phyloP scores from a whole-genome alignment of 2,329 filamentous ascomycete genomes.

The Xylaria sp. region DNA sequence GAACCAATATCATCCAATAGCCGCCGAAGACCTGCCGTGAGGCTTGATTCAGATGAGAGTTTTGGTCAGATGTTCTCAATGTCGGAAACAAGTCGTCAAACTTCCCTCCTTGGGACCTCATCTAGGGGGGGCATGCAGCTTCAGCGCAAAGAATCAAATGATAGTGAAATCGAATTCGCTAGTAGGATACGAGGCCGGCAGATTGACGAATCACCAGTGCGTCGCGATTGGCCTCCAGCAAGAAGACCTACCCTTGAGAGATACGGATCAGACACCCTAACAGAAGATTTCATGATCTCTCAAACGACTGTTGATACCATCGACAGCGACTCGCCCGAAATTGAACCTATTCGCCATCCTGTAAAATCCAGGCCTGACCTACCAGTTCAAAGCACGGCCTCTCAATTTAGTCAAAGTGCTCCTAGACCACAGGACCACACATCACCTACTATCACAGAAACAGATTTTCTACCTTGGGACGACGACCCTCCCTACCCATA shows the following conservation, averaged over 20 bases:
- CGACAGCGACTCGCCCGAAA: constrained; percentile 40
- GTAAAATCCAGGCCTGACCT: constrained; percentile 28
- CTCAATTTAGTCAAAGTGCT: constrained; percentile 22
- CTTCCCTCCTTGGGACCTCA: constrained; percentile 53
- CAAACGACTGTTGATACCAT: constrained; percentile 48
- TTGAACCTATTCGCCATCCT: constrained; percentile 24
- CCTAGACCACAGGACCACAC: constrained; percentile 52
- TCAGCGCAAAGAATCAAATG: constrained; percentile 28
- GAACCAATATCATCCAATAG: constrained; percentile 49
- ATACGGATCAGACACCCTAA: constrained; percentile 43
- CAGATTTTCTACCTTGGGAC: constrained; percentile 68
- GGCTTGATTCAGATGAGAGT: constrained; percentile 69
- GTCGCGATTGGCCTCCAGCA: constrained; percentile 32
- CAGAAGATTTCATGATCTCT: constrained; percentile 48
- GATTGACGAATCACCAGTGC: constrained; percentile 48
- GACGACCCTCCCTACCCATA: constrained; percentile 67
- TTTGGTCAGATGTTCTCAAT: constrained; percentile 68
- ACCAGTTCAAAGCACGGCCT: constrained; percentile 17
- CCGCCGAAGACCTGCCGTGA: constrained; percentile 46
- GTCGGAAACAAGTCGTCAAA: constrained; percentile 59
- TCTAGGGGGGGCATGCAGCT: constrained; percentile 46
- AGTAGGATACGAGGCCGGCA: constrained; percentile 58
- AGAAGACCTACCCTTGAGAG: constrained; percentile 34
- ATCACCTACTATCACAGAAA: constrained; percentile 60
- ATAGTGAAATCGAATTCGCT: constrained; percentile 54